Evolutionary conservation across 768 basidiomycete genomes (phyloP).

Genomic region (Pisolithus orientalis): DNA sequence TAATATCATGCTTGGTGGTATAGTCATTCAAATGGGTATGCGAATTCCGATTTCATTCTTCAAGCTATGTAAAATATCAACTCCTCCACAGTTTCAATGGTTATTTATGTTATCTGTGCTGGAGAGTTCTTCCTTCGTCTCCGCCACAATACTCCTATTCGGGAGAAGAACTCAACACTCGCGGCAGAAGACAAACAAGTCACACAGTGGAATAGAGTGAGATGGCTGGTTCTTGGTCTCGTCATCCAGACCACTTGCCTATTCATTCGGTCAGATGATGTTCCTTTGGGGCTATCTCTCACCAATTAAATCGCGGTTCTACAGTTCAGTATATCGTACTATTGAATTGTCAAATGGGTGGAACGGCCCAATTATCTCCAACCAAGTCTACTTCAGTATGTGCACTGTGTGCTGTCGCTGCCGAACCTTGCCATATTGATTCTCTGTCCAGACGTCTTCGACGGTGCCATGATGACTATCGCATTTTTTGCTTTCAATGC

Average conservation of each 20-base stretch:
- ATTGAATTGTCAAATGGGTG: conserved; percentile 24
- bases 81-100: conserved; percentile 32
- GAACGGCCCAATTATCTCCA: conserved; percentile 42
- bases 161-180: background rate
- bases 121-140: conserved; percentile 44
- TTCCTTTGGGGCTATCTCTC: background rate
- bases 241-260: conserved; percentile 35
- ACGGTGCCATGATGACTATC: too few relatives aligned
- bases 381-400: conserved; percentile 44
- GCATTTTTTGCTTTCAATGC: too few relatives aligned
- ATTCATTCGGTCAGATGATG: conserved; percentile 37
- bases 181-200: background rate
- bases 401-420: background rate
- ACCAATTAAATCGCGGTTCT: too few relatives aligned
- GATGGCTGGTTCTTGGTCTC: conserved; percentile 31
- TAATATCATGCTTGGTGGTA: conserved; percentile 57
- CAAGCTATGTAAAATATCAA: too few relatives aligned
- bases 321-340: conserved; percentile 10
- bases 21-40: conserved; percentile 51
- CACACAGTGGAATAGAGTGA: conserved; percentile 10
- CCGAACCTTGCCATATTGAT: too few relatives aligned
- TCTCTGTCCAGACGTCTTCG: too few relatives aligned
- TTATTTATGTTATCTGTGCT: conserved; percentile 35
- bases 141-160: conserved; percentile 29
- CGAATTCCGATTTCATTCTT: background rate